Evolutionary conservation across 257 asterid genomes (phyloP).

Genomic region (Plantago ovata): DNA sequence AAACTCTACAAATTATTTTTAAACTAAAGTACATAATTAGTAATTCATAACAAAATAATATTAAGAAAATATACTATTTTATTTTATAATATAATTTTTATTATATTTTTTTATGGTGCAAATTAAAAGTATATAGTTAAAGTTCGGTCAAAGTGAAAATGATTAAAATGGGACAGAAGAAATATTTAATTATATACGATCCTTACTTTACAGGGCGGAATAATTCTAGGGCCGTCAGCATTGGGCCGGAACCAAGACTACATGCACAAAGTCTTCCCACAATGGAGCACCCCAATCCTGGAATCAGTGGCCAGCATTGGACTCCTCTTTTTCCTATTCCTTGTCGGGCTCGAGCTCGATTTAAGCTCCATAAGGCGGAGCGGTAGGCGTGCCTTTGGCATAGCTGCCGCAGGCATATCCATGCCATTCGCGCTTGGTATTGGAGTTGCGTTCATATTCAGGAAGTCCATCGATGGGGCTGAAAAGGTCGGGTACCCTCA

Average conservation of each 20-base stretch:
- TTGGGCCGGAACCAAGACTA: conserved; percentile 40
- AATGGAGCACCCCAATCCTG: conserved; percentile 50
- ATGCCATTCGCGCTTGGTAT: conserved; percentile 38
- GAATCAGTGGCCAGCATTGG: conserved; percentile 57
- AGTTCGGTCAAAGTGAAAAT: too few relatives aligned
- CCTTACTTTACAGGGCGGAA: conserved; percentile 41
- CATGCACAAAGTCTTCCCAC: conserved; percentile 45
- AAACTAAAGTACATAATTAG: too few relatives aligned
- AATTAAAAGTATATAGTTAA: too few relatives aligned
- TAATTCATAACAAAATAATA: too few relatives aligned
- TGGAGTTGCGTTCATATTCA: conserved; percentile 39
- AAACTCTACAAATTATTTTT: too few relatives aligned
- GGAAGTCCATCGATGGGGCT: conserved; percentile 32
- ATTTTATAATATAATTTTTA: too few relatives aligned
- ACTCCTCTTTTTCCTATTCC: conserved; percentile 54
- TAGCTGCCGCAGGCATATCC: conserved; percentile 54
- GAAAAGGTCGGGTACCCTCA: conserved; percentile 36
- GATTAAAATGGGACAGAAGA: too few relatives aligned
- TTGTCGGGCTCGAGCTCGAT: conserved; percentile 65
- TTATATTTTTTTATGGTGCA: too few relatives aligned
- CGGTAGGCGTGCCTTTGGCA: conserved; percentile 40
- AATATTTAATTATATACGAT: too few relatives aligned
- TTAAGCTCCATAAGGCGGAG: conserved; percentile 34
- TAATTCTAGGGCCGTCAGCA: conserved; percentile 53
- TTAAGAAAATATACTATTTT: too few relatives aligned